phyloP scores from a whole-genome alignment of 2,329 filamentous ascomycete species.

The Clonostachys sp. region DNA sequence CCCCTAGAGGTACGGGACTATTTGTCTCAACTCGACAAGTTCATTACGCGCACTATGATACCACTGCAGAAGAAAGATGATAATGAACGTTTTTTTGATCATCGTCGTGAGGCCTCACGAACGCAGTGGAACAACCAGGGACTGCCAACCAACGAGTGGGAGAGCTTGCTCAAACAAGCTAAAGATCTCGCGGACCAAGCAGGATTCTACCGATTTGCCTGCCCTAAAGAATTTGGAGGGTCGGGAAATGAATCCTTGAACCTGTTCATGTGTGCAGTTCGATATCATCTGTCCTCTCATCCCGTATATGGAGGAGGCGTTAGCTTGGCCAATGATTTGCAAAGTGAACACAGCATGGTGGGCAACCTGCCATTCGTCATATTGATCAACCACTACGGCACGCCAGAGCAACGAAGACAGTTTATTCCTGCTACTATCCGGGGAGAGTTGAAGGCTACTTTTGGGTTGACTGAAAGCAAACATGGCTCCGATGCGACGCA shows the following conservation, averaged over 20 bases:
- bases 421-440: conserved; percentile 4
- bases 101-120: neutral
- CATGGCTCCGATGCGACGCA: conserved; percentile 9
- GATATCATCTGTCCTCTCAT: conserved; percentile 7
- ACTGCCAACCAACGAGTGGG: neutral
- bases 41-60: neutral
- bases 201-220: neutral
- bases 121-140: neutral
- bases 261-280: conserved; percentile 8
- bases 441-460: conserved; percentile 2
- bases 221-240: neutral
- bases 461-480: conserved; percentile 9
- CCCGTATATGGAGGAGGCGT: conserved; percentile 8
- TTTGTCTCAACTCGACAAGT: neutral
- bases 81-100: neutral
- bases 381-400: conserved; percentile 8
- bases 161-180: neutral
- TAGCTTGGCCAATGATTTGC: conserved; percentile 9
- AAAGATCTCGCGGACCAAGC: neutral
- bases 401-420: conserved; percentile 1
- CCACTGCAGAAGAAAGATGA: neutral
- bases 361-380: conserved; percentile 8
- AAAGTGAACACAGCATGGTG: conserved; percentile 9
- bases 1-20: neutral
- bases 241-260: conserved; percentile 1